These are phyloP conservation scores for Rhamnella rubrinervis DNA, from an alignment of 331 rosid genomes.

Conservation along the genomic window DNA sequence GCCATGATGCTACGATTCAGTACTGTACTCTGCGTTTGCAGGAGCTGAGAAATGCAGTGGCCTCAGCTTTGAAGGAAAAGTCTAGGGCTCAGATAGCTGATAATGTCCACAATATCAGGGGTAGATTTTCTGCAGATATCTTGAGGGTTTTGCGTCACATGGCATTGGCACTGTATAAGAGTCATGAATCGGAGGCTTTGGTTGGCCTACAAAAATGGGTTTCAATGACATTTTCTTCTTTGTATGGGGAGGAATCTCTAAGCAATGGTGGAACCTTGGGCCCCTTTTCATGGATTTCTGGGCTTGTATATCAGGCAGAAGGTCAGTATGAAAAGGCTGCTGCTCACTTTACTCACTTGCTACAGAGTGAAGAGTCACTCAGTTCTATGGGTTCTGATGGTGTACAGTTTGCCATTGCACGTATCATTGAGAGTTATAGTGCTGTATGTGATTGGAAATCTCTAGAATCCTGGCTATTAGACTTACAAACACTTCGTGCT, in stretches of 20 bases:
- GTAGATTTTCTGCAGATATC: slow-evolving; percentile 62
- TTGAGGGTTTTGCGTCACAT: slow-evolving; percentile 70
- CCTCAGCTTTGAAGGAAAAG: slow-evolving; percentile 65
- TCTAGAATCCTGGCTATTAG: slow-evolving; percentile 85
- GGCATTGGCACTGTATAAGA: slow-evolving; percentile 80
- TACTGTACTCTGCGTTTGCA: slow-evolving; percentile 83
- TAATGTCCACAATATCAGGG: slow-evolving; percentile 52
- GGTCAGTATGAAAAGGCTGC: slow-evolving; percentile 91
- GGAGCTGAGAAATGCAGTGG: slow-evolving; percentile 70
- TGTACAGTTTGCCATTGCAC: slow-evolving; percentile 85
- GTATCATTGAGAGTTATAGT: slow-evolving; percentile 79
- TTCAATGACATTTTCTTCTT: slow-evolving; percentile 59
- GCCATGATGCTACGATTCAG: slow-evolving; percentile 82
- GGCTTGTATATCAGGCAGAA: slow-evolving; percentile 87
- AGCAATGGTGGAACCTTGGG: slow-evolving; percentile 40
- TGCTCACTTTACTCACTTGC: slow-evolving; percentile 79
- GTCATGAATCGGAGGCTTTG: slow-evolving; percentile 78
- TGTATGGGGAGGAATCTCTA: slow-evolving; percentile 65
- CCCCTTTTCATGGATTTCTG: slow-evolving; percentile 78
- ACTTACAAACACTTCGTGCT: slow-evolving; percentile 91
- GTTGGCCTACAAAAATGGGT: slow-evolving; percentile 84
- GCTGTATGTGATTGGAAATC: slow-evolving; percentile 95
- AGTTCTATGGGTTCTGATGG: slow-evolving; percentile 87
- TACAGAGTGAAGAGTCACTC: slow-evolving; percentile 76
- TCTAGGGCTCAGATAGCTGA: slow-evolving; percentile 69